Base-by-base conservation (phyloP, 2,329 filamentous ascomycete genomes). In the Aspergillus arachidicola region DNA sequence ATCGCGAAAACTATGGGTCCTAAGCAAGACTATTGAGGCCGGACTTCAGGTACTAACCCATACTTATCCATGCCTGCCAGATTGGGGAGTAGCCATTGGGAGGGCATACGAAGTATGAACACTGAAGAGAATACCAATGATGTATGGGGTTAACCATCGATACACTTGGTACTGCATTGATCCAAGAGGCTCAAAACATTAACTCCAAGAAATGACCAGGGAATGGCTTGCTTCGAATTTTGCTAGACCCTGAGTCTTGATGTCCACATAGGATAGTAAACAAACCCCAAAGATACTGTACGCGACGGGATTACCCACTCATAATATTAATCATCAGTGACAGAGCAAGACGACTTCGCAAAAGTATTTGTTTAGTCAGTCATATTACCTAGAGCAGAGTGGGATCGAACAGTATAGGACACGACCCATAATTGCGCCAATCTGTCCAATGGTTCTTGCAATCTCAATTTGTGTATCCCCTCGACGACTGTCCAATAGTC, bases 1-100 rank as follows among this genome's bases (percentile, higher is more conserved):
- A 48, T 58, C 28, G 56, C 21, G 9, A 36, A 55, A 55, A 38
- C n/a, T 55, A 55, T 55, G 51, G 51, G n/a, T 55, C 51, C 23
- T 23, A 41, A 5, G 16, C 16, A 55, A 38, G 14, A 55, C 32
- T 55, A 55, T 55, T 55, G 32, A 55, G 30, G 34, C 21, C 21
- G 51, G 51, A n/a, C 32, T 55, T 26, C 51, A 55, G 12, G 21
- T 26, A 38, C 51, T 54, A 54, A 54, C 4, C n/a, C 12, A 54
- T 34, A 36, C 14, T 16, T 32, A 38, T 4, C 14, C 12, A 12
- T 38, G 14, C 48, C n/a, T 38, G 16, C 51, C 32, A 38, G 6
- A 55, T 28, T 53, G 50, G 28, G 21, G 48, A 19, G 28, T 12
- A 21, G 41, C 41, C 41, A 45, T 45, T 9, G 19, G 21, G 46